Percentiles rank a stretch among this genome's conserved stretches.
Evolutionary conservation across 495 filamentous ascomycete species (phyloP).

Genomic region (Trichoderma orchidacearum): DNA sequence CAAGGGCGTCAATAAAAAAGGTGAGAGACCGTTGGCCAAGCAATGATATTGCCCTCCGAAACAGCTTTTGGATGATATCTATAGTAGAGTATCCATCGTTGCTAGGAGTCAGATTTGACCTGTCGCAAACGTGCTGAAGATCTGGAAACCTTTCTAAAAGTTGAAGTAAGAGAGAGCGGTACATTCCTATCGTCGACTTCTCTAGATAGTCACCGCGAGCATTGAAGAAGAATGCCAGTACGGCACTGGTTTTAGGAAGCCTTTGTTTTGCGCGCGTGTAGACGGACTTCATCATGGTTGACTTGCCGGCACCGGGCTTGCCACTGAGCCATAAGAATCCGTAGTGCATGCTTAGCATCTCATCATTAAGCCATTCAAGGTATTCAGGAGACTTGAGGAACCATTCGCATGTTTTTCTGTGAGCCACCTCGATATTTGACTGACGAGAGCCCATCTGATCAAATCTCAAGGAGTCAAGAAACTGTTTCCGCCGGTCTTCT

Average conservation of each 20-base stretch:
- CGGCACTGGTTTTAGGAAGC: constrained; percentile 2
- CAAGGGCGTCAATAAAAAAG: constrained; percentile 28
- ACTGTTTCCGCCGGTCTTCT: not conserved
- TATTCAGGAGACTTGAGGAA: constrained; percentile 16
- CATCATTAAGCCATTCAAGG: constrained; percentile 16
- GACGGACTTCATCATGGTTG: constrained; percentile 10
- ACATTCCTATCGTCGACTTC: constrained; percentile 39
- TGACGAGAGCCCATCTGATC: constrained; percentile 15
- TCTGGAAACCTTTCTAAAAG: constrained; percentile 13
- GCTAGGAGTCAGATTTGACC: not conserved
- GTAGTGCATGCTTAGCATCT: constrained; percentile 15
- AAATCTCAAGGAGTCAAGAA: constrained; percentile 17
- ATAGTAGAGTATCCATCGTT: not conserved
- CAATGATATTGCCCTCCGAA: not conserved
- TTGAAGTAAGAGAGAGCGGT: constrained; percentile 34
- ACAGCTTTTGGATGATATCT: not conserved
- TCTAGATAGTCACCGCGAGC: constrained; percentile 29
- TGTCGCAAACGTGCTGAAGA: constrained; percentile 12
- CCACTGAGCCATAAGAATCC: constrained; percentile 36
- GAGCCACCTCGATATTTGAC: constrained; percentile 11
- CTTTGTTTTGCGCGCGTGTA: not conserved
- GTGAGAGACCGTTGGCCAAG: not conserved
- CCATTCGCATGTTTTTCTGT: constrained; percentile 22
- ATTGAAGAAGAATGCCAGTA: constrained; percentile 19
- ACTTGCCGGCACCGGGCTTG: constrained; percentile 1